Conservation (phyloP, 1,284 basidiomycete genomes). For the Agroathelia rolfsii region DNA sequence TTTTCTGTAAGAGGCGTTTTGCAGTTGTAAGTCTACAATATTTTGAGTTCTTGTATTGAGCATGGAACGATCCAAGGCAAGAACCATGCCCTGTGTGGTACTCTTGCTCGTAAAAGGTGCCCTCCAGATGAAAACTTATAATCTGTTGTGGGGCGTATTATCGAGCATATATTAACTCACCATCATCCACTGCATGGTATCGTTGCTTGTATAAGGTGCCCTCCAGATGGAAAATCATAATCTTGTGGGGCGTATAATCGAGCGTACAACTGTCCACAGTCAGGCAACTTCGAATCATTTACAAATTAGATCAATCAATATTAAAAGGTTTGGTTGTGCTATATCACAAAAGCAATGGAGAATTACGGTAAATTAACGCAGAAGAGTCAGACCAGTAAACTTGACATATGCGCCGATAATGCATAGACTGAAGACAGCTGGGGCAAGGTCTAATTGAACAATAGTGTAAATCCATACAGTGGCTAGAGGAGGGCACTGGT, state of each 20-base stretch:
- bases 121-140: no score
- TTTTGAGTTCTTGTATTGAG: no score
- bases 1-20: no score
- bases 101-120: constrained; percentile 57
- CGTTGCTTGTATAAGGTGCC: constrained; percentile 77
- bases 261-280: constrained; percentile 34
- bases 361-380: constrained; percentile 21
- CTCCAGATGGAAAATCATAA: constrained; percentile 49
- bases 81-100: constrained; percentile 1
- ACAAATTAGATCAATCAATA: no score
- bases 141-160: no score
- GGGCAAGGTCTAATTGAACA: constrained; percentile 52
- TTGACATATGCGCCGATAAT: constrained; percentile 45
- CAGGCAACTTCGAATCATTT: background rate
- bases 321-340: constrained; percentile 12
- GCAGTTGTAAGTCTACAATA: no score
- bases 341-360: no score
- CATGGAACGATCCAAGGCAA: no score
- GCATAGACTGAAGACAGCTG: constrained; percentile 48
- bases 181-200: constrained; percentile 1
- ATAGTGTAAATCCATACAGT: constrained; percentile 69
- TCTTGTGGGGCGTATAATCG: constrained; percentile 70
- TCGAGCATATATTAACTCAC: no score
- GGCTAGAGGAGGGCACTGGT: constrained; percentile 60
- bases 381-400: constrained; percentile 46